Evolutionary conservation across 2,329 filamentous ascomycete species (phyloP), one percentile per base, ranked within the genome.

Genomic region (Monosporascus sp.): DNA sequence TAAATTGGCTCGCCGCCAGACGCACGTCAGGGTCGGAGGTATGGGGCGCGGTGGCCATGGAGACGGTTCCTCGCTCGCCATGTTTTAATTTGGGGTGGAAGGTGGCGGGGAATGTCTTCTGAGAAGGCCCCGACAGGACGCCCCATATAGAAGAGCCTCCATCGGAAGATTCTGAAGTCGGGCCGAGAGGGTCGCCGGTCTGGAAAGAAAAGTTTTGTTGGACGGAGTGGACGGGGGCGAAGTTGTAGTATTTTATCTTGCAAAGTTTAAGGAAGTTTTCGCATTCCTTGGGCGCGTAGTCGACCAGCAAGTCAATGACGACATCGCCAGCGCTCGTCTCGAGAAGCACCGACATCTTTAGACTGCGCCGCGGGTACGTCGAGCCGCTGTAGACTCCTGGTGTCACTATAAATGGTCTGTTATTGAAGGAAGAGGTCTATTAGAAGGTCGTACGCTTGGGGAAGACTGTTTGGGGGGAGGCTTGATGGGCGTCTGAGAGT

Each of bases 181-280:
- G 93, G 14, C 94, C 93, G 50, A 97, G 85, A 14, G 93, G 93
- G 66, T 97, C 94, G 68, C 93, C 93, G 34, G 90, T 95, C 72
- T 97, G 93, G 72, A 96, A 96, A 56, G 92, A 96, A 73, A 97
- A 97, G 72, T 90, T 85, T 70, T 93, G 94, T 68, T 97, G 94
- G 38, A 99, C 83, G 60, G 87, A 91, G 74, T 97, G 90, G 51
- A 97, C 76, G 25, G 93, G 94, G 6, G 91, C 86, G 71, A 95
- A 97, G 76, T 97, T 97, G 84, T 97, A 99, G 76, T 97, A 99
- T 76, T 97, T 99, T 73, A 91, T 79, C 75, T 97, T 97, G 83
- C 94, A 97, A 63, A 99, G 89, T 80, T 99, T 97, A 53, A 99
- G 78, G 71, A 99, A 97, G 80, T 97, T 99, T 74, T 97, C 89